phyloP scores from a whole-genome alignment of 2,329 filamentous ascomycete genomes.

The Ampelomyces quisqualis region DNA sequence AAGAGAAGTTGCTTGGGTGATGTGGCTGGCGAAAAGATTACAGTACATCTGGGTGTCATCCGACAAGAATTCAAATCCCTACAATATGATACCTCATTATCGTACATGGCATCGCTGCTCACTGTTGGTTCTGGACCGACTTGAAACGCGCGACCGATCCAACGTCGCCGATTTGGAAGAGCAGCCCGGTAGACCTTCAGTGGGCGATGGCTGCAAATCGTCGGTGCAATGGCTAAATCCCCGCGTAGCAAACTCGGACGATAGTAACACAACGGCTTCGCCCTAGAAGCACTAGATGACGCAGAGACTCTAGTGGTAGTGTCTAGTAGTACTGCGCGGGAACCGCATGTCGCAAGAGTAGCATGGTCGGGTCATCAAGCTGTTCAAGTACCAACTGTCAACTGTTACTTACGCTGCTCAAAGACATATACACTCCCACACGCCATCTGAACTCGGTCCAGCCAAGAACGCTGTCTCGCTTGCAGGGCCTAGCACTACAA shows the following conservation, averaged over 20 bases:
- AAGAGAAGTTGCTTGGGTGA: slow-evolving; percentile 9
- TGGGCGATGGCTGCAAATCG: not conserved
- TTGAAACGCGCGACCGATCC: no score
- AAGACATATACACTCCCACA: slow-evolving; percentile 17
- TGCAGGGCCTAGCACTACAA: no score
- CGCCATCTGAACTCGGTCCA: slow-evolving; percentile 3
- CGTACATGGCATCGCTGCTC: no score
- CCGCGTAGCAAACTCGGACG: slow-evolving; percentile 1
- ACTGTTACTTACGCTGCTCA: not conserved
- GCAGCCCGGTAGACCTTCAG: not conserved
- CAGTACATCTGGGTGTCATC: no score
- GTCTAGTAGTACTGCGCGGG: no score
- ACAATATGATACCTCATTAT: no score
- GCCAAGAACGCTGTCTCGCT: slow-evolving; percentile 14
- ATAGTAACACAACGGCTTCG: slow-evolving; percentile 4
- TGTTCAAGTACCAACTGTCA: slow-evolving; percentile 24
- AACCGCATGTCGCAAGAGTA: no score
- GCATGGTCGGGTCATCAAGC: no score
- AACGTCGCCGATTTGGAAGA: no score
- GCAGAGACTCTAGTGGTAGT: no score
- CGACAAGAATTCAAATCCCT: no score
- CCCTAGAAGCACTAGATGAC: slow-evolving; percentile 9
- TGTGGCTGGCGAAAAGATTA: not conserved
- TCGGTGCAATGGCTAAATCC: not conserved
- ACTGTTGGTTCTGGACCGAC: no score